Conservation (phyloP, 768 basidiomycete species). For the Mycena indigotica region DNA sequence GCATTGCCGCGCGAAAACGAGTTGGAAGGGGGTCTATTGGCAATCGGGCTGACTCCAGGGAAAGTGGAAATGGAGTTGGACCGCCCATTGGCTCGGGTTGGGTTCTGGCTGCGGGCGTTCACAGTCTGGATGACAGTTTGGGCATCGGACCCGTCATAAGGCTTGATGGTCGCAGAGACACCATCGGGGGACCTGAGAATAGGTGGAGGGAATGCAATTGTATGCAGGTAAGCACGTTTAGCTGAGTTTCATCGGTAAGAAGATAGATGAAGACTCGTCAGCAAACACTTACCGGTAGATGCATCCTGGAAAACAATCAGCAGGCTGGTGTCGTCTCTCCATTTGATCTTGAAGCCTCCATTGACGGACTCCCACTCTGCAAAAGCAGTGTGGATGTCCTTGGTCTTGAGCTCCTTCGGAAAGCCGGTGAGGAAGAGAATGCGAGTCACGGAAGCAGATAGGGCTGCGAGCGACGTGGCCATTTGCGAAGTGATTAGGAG, state of each 20-base stretch:
- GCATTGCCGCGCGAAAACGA: constrained; percentile 40
- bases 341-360: constrained; percentile 99
- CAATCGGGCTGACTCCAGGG: constrained; percentile 49
- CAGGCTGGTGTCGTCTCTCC: constrained; percentile 96
- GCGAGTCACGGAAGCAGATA: constrained; percentile 94
- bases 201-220: constrained; percentile 80
- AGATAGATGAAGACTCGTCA: constrained; percentile 11
- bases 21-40: constrained; percentile 24
- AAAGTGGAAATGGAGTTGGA: constrained; percentile 67
- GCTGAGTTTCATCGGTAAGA: constrained; percentile 48
- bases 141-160: constrained; percentile 95
- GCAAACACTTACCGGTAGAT: constrained; percentile 68
- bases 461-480: constrained; percentile 74
- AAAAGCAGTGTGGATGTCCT: constrained; percentile 92
- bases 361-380: constrained; percentile 81
- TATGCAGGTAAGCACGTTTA: constrained; percentile 92
- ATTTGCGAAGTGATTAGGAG: constrained; percentile 45
- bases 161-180: constrained; percentile 66
- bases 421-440: constrained; percentile 94
- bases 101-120: constrained; percentile 69
- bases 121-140: constrained; percentile 82
- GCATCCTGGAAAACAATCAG: constrained; percentile 94
- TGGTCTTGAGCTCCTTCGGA: constrained; percentile 93
- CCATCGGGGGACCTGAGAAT: constrained; percentile 62
- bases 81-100: constrained; percentile 70